Conservation (phyloP, 2,329 filamentous ascomycete species). For the Leptographium radiaticola region DNA sequence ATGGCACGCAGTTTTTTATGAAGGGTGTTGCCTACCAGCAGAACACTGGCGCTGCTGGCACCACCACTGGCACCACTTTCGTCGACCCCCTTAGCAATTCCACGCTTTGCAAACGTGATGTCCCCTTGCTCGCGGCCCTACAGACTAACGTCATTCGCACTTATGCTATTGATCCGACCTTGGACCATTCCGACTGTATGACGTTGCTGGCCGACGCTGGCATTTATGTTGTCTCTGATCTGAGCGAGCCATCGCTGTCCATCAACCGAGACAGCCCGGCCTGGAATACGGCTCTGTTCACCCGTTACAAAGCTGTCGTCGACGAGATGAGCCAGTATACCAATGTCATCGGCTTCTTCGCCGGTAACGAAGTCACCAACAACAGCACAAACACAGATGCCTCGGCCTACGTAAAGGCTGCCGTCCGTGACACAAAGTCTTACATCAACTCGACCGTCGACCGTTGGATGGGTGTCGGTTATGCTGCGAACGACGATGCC, state of each 20-base stretch:
- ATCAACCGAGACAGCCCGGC: slow-evolving; percentile 70
- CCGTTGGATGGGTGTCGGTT: slow-evolving; percentile 77
- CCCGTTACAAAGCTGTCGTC: slow-evolving; percentile 72
- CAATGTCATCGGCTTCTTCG: slow-evolving; percentile 96
- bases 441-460: slow-evolving; percentile 76
- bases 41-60: slow-evolving; percentile 48
- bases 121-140: slow-evolving; percentile 66
- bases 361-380: slow-evolving; percentile 95
- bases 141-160: slow-evolving; percentile 89
- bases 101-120: slow-evolving; percentile 65
- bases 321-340: slow-evolving; percentile 70
- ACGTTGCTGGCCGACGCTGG: slow-evolving; percentile 64
- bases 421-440: slow-evolving; percentile 87
- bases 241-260: slow-evolving; percentile 67
- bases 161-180: slow-evolving; percentile 75
- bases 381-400: slow-evolving; percentile 75
- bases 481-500: slow-evolving; percentile 88
- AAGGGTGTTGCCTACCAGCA: slow-evolving; percentile 93
- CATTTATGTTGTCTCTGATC: slow-evolving; percentile 91
- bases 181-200: slow-evolving; percentile 79
- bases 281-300: slow-evolving; percentile 70
- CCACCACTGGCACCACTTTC: slow-evolving; percentile 42
- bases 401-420: slow-evolving; percentile 92
- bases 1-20: slow-evolving; percentile 59
- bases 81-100: slow-evolving; percentile 70